Evolutionary conservation across 2,329 filamentous ascomycete genomes (phyloP).

Genomic region (Dryadomyces quercivorus): DNA sequence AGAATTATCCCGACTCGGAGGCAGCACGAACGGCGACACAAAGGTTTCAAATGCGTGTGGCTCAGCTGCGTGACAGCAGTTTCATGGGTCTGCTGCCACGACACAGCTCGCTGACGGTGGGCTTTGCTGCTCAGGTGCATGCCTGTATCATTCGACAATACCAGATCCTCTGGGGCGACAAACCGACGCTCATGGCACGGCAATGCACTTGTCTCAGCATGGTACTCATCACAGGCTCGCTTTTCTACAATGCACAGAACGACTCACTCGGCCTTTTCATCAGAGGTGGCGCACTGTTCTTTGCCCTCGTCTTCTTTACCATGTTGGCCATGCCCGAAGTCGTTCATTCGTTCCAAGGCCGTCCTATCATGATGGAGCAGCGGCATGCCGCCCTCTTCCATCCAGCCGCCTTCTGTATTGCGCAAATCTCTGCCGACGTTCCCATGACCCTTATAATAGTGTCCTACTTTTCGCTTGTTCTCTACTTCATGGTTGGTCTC

Average conservation of each 20-base stretch:
- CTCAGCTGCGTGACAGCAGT: conserved; percentile 38
- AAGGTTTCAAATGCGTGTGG: conserved; percentile 32
- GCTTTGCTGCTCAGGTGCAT: conserved; percentile 57
- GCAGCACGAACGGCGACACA: conserved; percentile 35
- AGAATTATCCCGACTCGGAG: conserved; percentile 40
- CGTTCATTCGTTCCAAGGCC: conserved; percentile 46
- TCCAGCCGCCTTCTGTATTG: conserved; percentile 44
- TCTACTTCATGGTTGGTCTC: conserved; percentile 71
- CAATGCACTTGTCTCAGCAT: conserved; percentile 67
- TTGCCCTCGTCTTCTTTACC: conserved; percentile 38
- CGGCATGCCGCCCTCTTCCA: conserved; percentile 37
- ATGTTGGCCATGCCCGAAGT: conserved; percentile 67
- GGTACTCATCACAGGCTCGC: conserved; percentile 60
- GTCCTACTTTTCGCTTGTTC: conserved; percentile 54
- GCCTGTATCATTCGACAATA: conserved; percentile 61
- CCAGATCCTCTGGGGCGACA: conserved; percentile 68
- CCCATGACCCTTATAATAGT: conserved; percentile 50
- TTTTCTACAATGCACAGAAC: conserved; percentile 59
- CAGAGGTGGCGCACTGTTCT: conserved; percentile 35
- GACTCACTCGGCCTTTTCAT: conserved; percentile 52
- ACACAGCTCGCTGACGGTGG: conserved; percentile 35
- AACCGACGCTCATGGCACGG: conserved; percentile 63
- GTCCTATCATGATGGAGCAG: conserved; percentile 45
- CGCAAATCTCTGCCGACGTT: conserved; percentile 47
- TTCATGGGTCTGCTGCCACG: conserved; percentile 51